Conservation (phyloP, 805 yeast genomes). For the Nakazawaea sp. region DNA sequence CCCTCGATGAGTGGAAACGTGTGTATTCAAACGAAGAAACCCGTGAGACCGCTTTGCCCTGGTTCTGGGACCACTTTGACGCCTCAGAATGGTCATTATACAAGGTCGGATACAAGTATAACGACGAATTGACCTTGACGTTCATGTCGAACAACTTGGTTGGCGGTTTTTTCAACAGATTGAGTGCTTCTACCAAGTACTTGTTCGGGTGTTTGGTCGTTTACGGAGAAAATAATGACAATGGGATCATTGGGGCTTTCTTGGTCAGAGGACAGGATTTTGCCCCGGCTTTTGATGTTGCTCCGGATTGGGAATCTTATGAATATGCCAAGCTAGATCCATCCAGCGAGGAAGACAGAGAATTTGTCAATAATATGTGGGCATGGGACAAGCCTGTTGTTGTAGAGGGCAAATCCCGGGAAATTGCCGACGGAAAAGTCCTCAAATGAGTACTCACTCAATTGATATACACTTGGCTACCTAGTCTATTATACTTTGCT, state of each 20-base stretch:
- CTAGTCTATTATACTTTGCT: no score
- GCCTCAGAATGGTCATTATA: slow-evolving; percentile 91
- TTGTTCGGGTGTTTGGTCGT: slow-evolving; percentile 91
- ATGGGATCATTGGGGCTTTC: slow-evolving; percentile 95
- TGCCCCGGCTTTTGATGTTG: slow-evolving; percentile 92
- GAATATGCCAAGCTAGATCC: slow-evolving; percentile 76
- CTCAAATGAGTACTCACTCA: no score
- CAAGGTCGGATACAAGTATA: slow-evolving; percentile 95
- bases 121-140: slow-evolving; percentile 93
- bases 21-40: slow-evolving; percentile 95
- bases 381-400: slow-evolving; percentile 96
- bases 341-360: slow-evolving; percentile 67
- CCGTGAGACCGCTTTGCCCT: slow-evolving; percentile 88
- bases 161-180: slow-evolving; percentile 97
- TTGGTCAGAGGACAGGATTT: slow-evolving; percentile 91
- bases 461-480: no score
- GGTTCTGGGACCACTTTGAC: slow-evolving; percentile 96
- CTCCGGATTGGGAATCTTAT: slow-evolving; percentile 99
- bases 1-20: slow-evolving; percentile 94
- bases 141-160: slow-evolving; percentile 98
- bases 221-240: slow-evolving; percentile 97
- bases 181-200: slow-evolving; percentile 86
- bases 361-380: slow-evolving; percentile 83
- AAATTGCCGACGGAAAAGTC: slow-evolving; percentile 96
- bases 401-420: slow-evolving; percentile 72